Conservation (phyloP, 495 filamentous ascomycete genomes). For the Aspergillus asperescens region DNA sequence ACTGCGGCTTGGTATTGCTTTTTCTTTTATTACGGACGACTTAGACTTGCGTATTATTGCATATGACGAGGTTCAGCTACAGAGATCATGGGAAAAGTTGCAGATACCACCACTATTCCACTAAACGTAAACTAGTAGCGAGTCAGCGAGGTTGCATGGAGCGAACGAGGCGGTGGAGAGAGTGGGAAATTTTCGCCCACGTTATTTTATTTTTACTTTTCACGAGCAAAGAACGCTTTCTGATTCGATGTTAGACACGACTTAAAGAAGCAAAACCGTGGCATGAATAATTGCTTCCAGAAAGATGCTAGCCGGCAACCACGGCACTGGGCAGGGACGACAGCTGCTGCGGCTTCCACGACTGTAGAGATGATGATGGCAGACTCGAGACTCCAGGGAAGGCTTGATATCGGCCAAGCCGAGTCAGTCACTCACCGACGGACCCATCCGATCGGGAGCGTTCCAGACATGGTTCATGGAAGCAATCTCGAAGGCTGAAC, state of each 20-base stretch:
- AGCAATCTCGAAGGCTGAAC: neutral
- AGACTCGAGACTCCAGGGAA: neutral
- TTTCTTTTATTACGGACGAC: slow-evolving; percentile 8
- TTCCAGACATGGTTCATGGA: neutral
- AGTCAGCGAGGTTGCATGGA: neutral
- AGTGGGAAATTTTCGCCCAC: neutral
- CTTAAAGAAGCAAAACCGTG: slow-evolving; percentile 5
- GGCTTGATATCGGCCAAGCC: neutral
- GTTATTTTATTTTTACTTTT: slow-evolving; percentile 4
- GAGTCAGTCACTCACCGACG: neutral
- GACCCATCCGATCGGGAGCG: slow-evolving; percentile 3
- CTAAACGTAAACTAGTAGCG: neutral
- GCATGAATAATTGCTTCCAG: too few species aligned
- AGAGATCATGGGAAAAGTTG: neutral
- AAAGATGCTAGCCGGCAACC: too few species aligned
- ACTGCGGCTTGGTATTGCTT: slow-evolving; percentile 6
- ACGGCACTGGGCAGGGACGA: neutral
- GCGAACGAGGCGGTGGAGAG: neutral
- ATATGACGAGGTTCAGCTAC: slow-evolving; percentile 10
- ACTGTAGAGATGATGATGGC: too few species aligned
- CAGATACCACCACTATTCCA: neutral
- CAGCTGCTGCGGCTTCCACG: too few species aligned
- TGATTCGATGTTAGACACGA: neutral
- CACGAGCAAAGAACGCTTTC: neutral
- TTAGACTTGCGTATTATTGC: slow-evolving; percentile 14